phyloP scores from a whole-genome alignment of 495 filamentous ascomycete species.

The Chaetomium cochliodes region DNA sequence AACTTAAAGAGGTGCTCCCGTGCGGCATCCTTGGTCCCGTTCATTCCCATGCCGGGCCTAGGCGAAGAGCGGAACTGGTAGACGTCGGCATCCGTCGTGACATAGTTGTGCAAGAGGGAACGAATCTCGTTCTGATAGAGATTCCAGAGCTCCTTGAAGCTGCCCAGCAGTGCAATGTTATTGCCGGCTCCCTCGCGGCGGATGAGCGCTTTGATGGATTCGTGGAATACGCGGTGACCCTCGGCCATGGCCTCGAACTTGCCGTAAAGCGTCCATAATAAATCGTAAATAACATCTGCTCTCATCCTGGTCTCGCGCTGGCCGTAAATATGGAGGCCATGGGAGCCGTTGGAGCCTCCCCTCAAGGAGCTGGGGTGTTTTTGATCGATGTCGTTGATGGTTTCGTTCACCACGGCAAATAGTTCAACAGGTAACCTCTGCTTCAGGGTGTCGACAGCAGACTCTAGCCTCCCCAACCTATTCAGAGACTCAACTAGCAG shows the following conservation, averaged over 20 bases:
- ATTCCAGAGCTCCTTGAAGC: conserved; percentile 94
- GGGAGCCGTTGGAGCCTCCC: conserved; percentile 51
- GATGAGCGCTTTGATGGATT: conserved; percentile 78
- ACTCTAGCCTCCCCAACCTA: conserved; percentile 78
- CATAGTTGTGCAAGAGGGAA: conserved; percentile 90
- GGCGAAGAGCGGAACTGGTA: conserved; percentile 53
- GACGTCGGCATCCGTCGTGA: conserved; percentile 85
- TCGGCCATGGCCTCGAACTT: conserved; percentile 97
- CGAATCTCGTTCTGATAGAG: conserved; percentile 74
- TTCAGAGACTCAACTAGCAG: conserved; percentile 86
- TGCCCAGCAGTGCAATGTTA: conserved; percentile 62
- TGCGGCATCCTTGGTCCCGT: conserved; percentile 57
- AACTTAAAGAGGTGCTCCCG: conserved; percentile 90
- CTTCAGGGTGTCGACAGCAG: conserved; percentile 84
- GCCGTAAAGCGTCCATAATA: conserved; percentile 87
- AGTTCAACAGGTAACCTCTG: conserved; percentile 92
- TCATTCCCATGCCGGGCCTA: conserved; percentile 40
- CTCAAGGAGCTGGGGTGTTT: conserved; percentile 74
- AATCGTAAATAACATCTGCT: conserved; percentile 80
- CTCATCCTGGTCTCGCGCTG: conserved; percentile 67
- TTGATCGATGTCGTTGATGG: conserved; percentile 87
- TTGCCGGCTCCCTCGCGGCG: conserved; percentile 68
- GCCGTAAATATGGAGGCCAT: conserved; percentile 63
- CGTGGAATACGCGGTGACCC: conserved; percentile 89
- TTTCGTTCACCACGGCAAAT: conserved; percentile 90